phyloP scores from a whole-genome alignment of 1,139 yeast genomes.

The Meyerozyma elateridarum region DNA sequence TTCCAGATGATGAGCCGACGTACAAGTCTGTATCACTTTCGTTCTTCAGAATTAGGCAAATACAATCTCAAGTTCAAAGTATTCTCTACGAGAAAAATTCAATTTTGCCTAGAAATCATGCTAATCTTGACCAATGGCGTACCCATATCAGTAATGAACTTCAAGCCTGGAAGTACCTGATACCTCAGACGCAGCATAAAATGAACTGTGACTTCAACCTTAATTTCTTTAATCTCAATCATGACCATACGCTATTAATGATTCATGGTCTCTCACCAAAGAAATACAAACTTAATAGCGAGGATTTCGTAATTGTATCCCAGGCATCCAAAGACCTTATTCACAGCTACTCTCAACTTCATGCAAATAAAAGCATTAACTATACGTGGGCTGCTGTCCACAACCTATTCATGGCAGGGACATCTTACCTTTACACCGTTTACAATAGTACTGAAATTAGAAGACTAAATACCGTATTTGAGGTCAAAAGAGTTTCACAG shows the following conservation, averaged over 20 bases:
- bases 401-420: slow-evolving; percentile 83
- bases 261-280: slow-evolving; percentile 77
- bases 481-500: slow-evolving; percentile 51
- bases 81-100: slow-evolving; percentile 59
- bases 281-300: slow-evolving; percentile 47
- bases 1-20: slow-evolving; percentile 20
- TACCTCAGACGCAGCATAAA: slow-evolving; percentile 53
- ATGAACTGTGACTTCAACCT: slow-evolving; percentile 75
- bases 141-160: slow-evolving; percentile 44
- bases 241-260: slow-evolving; percentile 68
- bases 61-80: slow-evolving; percentile 76
- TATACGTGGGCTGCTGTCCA: slow-evolving; percentile 95
- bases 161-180: slow-evolving; percentile 54
- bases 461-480: slow-evolving; percentile 41
- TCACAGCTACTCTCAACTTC: slow-evolving; percentile 54
- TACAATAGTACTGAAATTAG: slow-evolving; percentile 60
- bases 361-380: slow-evolving; percentile 55
- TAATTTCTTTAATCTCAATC: slow-evolving; percentile 68
- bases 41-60: slow-evolving; percentile 61
- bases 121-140: slow-evolving; percentile 58
- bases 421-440: slow-evolving; percentile 72
- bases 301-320: slow-evolving; percentile 54
- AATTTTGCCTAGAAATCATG: slow-evolving; percentile 62
- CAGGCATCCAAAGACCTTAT: slow-evolving; percentile 66
- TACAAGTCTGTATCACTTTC: slow-evolving; percentile 64